Evolutionary conservation across 495 filamentous ascomycete genomes (phyloP).

Genomic region (Chaetomium fimeti): DNA sequence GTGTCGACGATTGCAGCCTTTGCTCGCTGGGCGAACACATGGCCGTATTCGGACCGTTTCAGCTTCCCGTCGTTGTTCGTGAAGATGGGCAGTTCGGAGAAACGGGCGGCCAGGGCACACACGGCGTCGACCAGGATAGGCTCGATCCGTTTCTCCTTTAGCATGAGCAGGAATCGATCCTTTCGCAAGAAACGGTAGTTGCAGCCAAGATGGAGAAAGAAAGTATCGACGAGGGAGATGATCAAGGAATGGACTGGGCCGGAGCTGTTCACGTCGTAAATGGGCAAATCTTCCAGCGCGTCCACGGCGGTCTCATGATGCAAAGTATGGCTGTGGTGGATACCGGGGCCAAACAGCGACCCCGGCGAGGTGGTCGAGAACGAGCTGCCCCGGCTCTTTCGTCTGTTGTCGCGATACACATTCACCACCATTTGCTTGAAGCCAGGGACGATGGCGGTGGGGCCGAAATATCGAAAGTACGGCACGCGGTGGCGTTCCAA

Average conservation of each 20-base stretch:
- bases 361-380: constrained; percentile 46
- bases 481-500: constrained; percentile 67
- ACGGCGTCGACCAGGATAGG: constrained; percentile 84
- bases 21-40: constrained; percentile 73
- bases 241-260: constrained; percentile 69
- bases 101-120: constrained; percentile 77
- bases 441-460: constrained; percentile 86
- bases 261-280: constrained; percentile 71
- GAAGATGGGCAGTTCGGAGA: constrained; percentile 66
- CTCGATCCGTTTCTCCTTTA: constrained; percentile 76
- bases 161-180: constrained; percentile 63
- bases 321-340: constrained; percentile 22
- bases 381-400: constrained; percentile 43
- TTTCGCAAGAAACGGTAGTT: constrained; percentile 77
- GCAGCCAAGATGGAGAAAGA: constrained; percentile 75
- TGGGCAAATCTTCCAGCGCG: constrained; percentile 66
- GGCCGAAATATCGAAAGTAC: constrained; percentile 85
- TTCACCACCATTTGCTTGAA: constrained; percentile 90
- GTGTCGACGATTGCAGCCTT: constrained; percentile 71
- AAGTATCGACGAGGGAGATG: constrained; percentile 69
- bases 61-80: constrained; percentile 55
- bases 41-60: constrained; percentile 61
- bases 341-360: constrained; percentile 26
- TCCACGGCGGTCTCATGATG: constrained; percentile 49
- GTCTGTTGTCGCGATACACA: constrained; percentile 53